Base-by-base conservation (phyloP, 345 rosid genomes). In the Salix suchowensis region DNA sequence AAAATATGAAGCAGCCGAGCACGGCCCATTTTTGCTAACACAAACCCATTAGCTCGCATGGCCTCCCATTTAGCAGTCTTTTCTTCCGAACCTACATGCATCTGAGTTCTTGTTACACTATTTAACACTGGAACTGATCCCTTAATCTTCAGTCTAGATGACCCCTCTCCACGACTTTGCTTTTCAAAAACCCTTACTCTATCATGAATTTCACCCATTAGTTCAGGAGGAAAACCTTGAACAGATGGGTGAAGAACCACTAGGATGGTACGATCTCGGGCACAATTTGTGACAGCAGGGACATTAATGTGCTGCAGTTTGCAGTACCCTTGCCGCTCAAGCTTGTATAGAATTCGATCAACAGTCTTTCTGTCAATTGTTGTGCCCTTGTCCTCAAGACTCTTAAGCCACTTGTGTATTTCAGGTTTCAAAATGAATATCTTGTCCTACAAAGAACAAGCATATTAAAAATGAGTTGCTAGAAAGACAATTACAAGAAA, bases 11-110 rank as follows among this genome's bases (percentile, higher is more conserved):
- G 83, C 80, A 95, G 86, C 80, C 90, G 93, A 65, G 93, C 91
- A 23, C 98, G 96, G 68, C 91, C 90, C 98, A 95, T 93, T 88
- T 95, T 95, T 78, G 98, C 91, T 81, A 89, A 78, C 72, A 95
- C 94, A 86, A 93, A 93, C 74, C 98, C 98, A 85, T 93, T 95
- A 76, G 96, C 87, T 69, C 94, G 94, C 94, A 93, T 93, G 62
- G 92, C 90, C 81, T 89, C 98, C 58, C 87, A 84, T 81, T 81
- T 87, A 81, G 74, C 77, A 78, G 86, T 82, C 76, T 84, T 82
- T 10, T 77, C 84, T 72, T 91, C 91, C 75, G 89, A 83, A 84
- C 71, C 77, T 42, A 76, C 82, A 79, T 71, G 83, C 50, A 40
- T 72, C 77, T 78, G 92, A 80, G 88, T 88, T 85, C 98, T 89